Evolutionary conservation across 306 rosid genomes (phyloP).

Genomic region (Bauhinia variegata): DNA sequence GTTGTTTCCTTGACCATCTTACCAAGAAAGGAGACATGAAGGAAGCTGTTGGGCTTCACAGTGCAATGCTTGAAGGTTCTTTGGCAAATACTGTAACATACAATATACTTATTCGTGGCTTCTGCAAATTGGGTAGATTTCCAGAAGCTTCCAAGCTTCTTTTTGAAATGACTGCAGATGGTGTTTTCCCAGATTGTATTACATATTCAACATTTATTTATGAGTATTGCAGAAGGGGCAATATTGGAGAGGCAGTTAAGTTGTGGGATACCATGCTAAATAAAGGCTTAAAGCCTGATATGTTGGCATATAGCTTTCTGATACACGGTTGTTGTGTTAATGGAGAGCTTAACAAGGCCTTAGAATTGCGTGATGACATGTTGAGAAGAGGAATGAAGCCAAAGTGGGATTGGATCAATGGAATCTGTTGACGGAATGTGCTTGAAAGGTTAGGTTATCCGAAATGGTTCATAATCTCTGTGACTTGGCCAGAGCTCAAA

Average conservation of each 20-base stretch:
- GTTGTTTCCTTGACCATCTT: conserved; percentile 77
- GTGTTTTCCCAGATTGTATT: conserved; percentile 75
- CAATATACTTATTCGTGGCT: conserved; percentile 83
- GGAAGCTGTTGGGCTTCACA: conserved; percentile 76
- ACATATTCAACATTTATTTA: conserved; percentile 86
- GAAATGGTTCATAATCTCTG: conserved; percentile 1
- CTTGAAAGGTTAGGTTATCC: conserved; percentile 10
- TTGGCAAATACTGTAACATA: conserved; percentile 75
- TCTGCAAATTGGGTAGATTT: conserved; percentile 78
- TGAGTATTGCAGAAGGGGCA: conserved; percentile 73
- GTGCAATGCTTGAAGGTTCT: conserved; percentile 64
- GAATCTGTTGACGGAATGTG: conserved; percentile 14
- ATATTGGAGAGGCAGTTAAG: conserved; percentile 62
- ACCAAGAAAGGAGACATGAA: conserved; percentile 73
- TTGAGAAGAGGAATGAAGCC: conserved; percentile 66
- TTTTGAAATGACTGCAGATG: conserved; percentile 61
- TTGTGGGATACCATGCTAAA: conserved; percentile 80
- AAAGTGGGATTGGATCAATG: conserved; percentile 28
- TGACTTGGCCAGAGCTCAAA: conserved; percentile 23
- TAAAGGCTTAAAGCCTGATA: conserved; percentile 80
- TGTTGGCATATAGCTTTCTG: conserved; percentile 71
- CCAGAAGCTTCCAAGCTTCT: conserved; percentile 70
- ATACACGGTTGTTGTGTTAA: conserved; percentile 83
- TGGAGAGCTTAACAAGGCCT: conserved; percentile 71
- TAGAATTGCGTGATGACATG: conserved; percentile 89